phyloP scores from a whole-genome alignment of 2,329 filamentous ascomycete species.

The Tolypocladium pustulatum region DNA sequence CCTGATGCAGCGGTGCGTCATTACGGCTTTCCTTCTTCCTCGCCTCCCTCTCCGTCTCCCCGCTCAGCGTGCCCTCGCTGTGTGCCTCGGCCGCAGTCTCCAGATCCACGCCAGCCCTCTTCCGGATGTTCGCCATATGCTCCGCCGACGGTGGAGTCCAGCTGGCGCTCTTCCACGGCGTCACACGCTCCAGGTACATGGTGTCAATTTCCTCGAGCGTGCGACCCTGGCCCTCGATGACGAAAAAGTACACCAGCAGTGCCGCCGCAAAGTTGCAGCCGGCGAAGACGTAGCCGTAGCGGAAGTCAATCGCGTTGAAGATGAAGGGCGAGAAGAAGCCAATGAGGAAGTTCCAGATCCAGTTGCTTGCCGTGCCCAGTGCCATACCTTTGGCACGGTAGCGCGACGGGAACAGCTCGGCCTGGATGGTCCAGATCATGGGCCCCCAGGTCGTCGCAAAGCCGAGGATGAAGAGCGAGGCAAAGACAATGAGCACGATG shows the following conservation, averaged over 20 bases:
- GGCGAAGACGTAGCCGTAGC: constrained; percentile 68
- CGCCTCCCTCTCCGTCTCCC: background rate
- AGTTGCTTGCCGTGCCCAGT: constrained; percentile 50
- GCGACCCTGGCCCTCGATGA: constrained; percentile 63
- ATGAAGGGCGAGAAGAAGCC: constrained; percentile 77
- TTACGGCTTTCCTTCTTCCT: background rate
- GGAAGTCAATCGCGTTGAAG: constrained; percentile 58
- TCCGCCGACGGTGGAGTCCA: constrained; percentile 38
- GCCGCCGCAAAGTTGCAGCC: constrained; percentile 57
- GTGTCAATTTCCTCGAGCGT: constrained; percentile 72
- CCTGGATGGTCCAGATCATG: constrained; percentile 54
- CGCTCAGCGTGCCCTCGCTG: background rate
- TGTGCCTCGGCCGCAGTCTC: constrained; percentile 11
- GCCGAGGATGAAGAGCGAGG: constrained; percentile 52
- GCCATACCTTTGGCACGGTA: constrained; percentile 53
- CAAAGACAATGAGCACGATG: constrained; percentile 52
- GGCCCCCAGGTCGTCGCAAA: constrained; percentile 60
- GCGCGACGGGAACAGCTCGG: constrained; percentile 53
- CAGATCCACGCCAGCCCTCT: constrained; percentile 28
- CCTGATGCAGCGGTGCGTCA: constrained; percentile 2
- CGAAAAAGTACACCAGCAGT: constrained; percentile 64
- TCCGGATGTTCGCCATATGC: constrained; percentile 30
- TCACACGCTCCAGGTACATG: constrained; percentile 60
- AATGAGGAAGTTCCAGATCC: constrained; percentile 65
- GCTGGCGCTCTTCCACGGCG: constrained; percentile 48